A percentile compares a stretch with the other conserved stretches of the same genome.
phyloP scores from a whole-genome alignment of 2,329 filamentous ascomycete genomes.

The Cladobotryum protrusum region DNA sequence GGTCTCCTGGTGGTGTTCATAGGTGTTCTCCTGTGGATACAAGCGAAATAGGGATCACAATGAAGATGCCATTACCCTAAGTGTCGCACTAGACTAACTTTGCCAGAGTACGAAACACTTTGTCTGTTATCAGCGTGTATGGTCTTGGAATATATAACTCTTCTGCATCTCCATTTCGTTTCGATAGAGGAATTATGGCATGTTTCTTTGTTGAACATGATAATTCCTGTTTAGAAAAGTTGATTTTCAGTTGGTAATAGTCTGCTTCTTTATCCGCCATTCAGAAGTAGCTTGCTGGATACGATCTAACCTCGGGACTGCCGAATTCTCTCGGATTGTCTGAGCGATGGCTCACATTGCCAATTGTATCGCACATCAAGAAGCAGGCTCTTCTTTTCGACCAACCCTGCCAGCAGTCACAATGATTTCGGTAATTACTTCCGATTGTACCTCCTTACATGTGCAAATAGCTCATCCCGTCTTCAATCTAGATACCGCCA shows the following conservation, averaged over 20 bases:
- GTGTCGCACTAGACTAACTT: no score
- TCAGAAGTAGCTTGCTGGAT: not conserved
- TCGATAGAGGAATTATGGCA: no score
- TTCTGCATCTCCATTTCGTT: no score
- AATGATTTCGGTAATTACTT: constrained; percentile 37
- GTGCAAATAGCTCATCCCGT: not conserved
- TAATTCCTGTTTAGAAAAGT: no score
- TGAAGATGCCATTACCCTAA: not conserved
- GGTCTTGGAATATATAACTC: no score
- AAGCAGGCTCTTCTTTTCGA: constrained; percentile 46
- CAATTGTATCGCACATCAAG: constrained; percentile 48
- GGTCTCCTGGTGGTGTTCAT: constrained; percentile 4
- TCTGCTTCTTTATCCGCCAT: not conserved
- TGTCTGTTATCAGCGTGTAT: no score
- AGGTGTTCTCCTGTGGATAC: constrained; percentile 5
- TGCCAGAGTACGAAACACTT: no score
- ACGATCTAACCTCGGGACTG: not conserved
- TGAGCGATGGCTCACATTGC: constrained; percentile 56
- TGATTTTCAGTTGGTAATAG: no score
- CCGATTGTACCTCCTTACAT: constrained; percentile 4
- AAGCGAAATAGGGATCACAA: constrained; percentile 9
- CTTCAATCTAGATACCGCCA: constrained; percentile 17
- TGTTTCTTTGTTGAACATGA: no score
- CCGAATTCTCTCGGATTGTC: not conserved
- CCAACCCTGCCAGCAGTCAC: constrained; percentile 40